Evolutionary conservation across 2,329 filamentous ascomycete genomes (phyloP), one percentile per base, ranked within the genome.

Genomic region (Monilinia fructicola): DNA sequence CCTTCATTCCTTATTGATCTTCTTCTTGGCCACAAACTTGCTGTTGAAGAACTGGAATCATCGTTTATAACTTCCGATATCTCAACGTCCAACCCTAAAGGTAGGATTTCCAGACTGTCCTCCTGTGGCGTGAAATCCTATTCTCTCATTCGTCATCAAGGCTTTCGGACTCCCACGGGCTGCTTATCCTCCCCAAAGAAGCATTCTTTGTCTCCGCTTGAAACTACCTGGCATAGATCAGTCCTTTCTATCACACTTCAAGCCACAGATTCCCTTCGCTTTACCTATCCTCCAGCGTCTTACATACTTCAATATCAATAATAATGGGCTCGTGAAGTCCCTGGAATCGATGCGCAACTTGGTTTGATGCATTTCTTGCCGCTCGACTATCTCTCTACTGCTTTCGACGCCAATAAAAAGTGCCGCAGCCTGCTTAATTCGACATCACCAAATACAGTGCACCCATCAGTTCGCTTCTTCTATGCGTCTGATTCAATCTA

Each of bases 191-290:
- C 68, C 58, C 58, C 53, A 12, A 69, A 67, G 64, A 70, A 70
- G 67, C 54, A 65, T 52, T 66, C 67, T 60, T 70, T 64, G 65
- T 70, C 69, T 72, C 67, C 70, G 70, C 71, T 67, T 71, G 67
- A 67, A 72, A 74, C 72, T 73, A 71, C 70, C 72, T 72, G 28
- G 64, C 54, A 60, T 46, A 44, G 9, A 52, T 38, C 69, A 67
- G 66, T 68, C 23, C 68, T 62, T 67, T 70, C 59, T 66, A 66
- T 67, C 72, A 71, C 54, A 66, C 52, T 68, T 50, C 64, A 73
- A 74, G 71, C 73, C 74, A 74, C 73, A 71, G 67, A 64, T 53
- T 65, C 55, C 66, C 68, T 56, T 61, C 67, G 63, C 68, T 70
- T 68, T 54, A 69, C 67, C 71, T 66, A 58, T 56, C 68, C 67